Base-by-base conservation (phyloP, 495 filamentous ascomycete genomes). In the Parachaetomium inaequale region DNA sequence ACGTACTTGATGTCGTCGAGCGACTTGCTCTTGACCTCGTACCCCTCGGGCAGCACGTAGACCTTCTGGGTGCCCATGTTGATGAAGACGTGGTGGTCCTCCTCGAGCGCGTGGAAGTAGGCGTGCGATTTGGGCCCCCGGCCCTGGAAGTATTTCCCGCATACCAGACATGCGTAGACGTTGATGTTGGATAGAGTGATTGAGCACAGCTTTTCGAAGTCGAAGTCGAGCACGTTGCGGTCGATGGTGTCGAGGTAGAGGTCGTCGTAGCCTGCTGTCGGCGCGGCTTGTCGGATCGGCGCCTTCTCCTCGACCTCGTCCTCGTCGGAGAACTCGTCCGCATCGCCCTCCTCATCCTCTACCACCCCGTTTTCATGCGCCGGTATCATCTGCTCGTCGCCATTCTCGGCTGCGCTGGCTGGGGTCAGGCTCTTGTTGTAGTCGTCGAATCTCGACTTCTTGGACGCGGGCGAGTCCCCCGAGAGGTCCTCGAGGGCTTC, bases 1-100 rank as follows among this genome's bases (percentile, higher is more conserved):
- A 96, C 92, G 72, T 95, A 96, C 75, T 98, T 98, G 76, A 99
- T 96, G 77, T 99, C 94, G 65, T 98, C 95, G 65, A 99, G 82
- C 36, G 91, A 95, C 77, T 95, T 93, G 76, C 88, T 96, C 73
- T 87, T 87, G 49, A 98, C 94, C 72, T 99, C 94, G 70, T 99
- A 99, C 32, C 95, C 93, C 72, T 99, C 94, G 2, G 94, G 94
- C 52, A 99, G 78, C 29, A 98, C 93, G 71, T 95, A 99, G 17
- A 97, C 92, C 73, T 89, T 94, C 74, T 96, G 92, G 23, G 89
- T 93, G 64, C 89, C 83, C 85, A 98, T 95, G 72, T 98, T 99
- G 80, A 99, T 90, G 75, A 89, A 98, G 49, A 97, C 93, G 78
- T 99, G 95, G 72, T 99, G 94, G 59, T 86, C 88, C 59, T 91